Base-by-base conservation (phyloP, 495 filamentous ascomycete species). In the Daldinia vernicosa region DNA sequence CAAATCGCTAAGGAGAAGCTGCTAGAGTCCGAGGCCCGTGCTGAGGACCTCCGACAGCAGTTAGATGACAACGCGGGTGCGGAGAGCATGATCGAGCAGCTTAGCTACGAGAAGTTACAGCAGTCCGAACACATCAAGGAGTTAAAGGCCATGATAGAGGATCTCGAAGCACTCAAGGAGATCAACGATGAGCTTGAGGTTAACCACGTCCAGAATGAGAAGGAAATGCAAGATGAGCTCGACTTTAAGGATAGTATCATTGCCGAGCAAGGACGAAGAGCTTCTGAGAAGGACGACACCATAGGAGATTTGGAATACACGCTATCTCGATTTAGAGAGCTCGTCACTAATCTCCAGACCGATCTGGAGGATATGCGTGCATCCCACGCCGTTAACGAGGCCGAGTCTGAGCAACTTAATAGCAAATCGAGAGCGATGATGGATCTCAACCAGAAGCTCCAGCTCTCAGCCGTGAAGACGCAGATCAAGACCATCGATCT, bases 401-500 rank as follows among this genome's bases (percentile, higher is more conserved):
- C 90, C 4, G 95, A 98, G 76, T 91, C 94, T 6, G 92, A 93
- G 71, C 91, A 98, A 69, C 86, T 98, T 22, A 91, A 88, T 40
- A 90, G 86, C 63, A 90, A 93, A 32, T 97, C 94, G 35, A 87
- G 93, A 57, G 92, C 93, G 22, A 97, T 98, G 93, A 90, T 96
- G 87, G 94, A 99, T 77, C 85, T 99, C 45, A 98, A 97, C 79
- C 86, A 94, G 87, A 94, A 95, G 74, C 87, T 99, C 35, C 94
- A 97, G 72, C 86, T 90, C 39, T 95, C 94, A 11, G 93, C 93
- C 24, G 86, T 92, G 12, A 98, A 97, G 80, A 89, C 94, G 2
- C 94, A 97, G 77, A 90, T 92, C 72, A 98, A 95, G 77, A 93
- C 93, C 0, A 95, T 98, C 62, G 94, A 98, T 71, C 83, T 97